Percentiles rank a stretch among this genome's conserved stretches.
Evolutionary conservation across 129 eudicot species (phyloP).

Genomic region (Artemisia argyi): DNA sequence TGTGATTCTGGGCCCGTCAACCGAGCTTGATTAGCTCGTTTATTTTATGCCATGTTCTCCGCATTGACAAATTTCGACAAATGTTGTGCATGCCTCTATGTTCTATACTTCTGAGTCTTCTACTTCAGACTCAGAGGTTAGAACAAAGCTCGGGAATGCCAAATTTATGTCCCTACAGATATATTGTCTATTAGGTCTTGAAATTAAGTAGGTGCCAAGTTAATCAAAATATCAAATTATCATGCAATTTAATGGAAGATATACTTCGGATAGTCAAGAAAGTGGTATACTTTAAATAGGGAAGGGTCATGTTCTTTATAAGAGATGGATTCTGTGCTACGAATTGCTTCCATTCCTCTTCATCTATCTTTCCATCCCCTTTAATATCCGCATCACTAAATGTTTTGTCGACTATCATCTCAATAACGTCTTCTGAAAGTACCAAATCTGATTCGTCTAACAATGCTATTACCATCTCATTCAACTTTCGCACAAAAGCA

Average conservation of each 20-base stretch:
- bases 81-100: background rate
- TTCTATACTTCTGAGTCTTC: conserved; percentile 58
- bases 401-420: conserved; percentile 81
- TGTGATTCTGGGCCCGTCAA: too few species aligned
- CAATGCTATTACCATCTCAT: conserved; percentile 88
- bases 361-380: conserved; percentile 84
- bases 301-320: conserved; percentile 96
- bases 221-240: too few species aligned
- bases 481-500: conserved; percentile 44
- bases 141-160: conserved; percentile 91
- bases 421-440: conserved; percentile 73
- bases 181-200: background rate
- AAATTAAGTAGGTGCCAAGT: background rate
- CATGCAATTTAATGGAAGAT: background rate
- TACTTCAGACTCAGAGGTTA: conserved; percentile 47
- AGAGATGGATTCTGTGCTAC: conserved; percentile 80
- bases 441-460: conserved; percentile 82
- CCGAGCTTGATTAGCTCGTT: too few species aligned
- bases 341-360: conserved; percentile 83
- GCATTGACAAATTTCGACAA: background rate
- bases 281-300: conserved; percentile 59
- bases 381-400: conserved; percentile 76
- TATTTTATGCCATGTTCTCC: too few species aligned
- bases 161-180: conserved; percentile 74
- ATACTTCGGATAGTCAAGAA: background rate